Evolutionary conservation across 257 asterid genomes (phyloP).

Genomic region (Fraxinus quadrangulata): DNA sequence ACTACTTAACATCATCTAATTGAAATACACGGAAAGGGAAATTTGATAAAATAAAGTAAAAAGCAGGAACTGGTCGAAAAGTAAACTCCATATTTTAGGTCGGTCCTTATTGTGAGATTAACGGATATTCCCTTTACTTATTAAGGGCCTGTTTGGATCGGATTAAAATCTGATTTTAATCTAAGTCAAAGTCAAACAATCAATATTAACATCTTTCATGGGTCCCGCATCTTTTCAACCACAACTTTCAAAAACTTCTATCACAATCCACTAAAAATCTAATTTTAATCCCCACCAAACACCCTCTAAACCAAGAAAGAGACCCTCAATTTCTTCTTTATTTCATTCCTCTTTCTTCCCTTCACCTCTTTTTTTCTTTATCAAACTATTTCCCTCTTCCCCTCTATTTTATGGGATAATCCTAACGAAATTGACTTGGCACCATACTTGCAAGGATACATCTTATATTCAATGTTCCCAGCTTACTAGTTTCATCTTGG

Average conservation of each 20-base stretch:
- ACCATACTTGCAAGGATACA: not conserved
- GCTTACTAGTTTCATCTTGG: not conserved
- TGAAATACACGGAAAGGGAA: not conserved
- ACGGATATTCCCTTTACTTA: not conserved
- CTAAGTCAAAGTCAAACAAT: no score
- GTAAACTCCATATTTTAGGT: not conserved
- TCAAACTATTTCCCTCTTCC: not conserved
- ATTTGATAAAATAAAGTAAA: not conserved
- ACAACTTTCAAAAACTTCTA: no score
- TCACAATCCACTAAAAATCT: no score
- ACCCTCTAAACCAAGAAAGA: not conserved
- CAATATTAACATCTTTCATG: no score
- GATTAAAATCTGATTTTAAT: no score
- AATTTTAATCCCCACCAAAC: no score
- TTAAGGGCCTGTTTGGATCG: no score
- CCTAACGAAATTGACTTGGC: not conserved
- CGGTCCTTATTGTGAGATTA: not conserved
- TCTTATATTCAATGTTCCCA: not conserved
- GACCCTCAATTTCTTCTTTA: not conserved
- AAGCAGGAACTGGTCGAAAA: not conserved
- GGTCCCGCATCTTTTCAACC: no score
- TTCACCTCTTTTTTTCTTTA: not conserved
- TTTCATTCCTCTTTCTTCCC: not conserved
- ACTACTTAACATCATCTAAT: slow-evolving; percentile 15
- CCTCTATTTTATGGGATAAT: not conserved